These are phyloP conservation scores for Xylaria sp. DNA, from an alignment of 2,329 filamentous ascomycete genomes.

Conservation along the genomic window DNA sequence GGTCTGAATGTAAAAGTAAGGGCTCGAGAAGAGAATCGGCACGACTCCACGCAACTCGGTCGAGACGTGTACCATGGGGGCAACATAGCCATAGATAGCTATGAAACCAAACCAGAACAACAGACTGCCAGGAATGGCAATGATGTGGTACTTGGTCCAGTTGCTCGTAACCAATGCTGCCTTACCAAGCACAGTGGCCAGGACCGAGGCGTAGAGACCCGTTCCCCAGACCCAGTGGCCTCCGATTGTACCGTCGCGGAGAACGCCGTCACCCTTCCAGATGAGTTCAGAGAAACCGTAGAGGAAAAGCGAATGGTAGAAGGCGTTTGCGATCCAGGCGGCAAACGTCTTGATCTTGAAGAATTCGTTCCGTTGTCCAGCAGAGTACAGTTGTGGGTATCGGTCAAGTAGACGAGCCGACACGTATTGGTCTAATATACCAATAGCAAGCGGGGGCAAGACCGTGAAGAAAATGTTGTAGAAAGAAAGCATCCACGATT, in stretches of 20 bases:
- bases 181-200: slow-evolving; percentile 90
- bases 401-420: slow-evolving; percentile 88
- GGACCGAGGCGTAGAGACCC: slow-evolving; percentile 86
- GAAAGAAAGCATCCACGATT: slow-evolving; percentile 98
- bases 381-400: slow-evolving; percentile 90
- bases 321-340: slow-evolving; percentile 88
- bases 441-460: slow-evolving; percentile 85
- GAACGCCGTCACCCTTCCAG: slow-evolving; percentile 73
- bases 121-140: slow-evolving; percentile 92
- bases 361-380: slow-evolving; percentile 88
- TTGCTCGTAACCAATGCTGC: slow-evolving; percentile 92
- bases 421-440: slow-evolving; percentile 96
- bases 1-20: slow-evolving; percentile 89
- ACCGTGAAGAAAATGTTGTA: slow-evolving; percentile 99
- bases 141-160: slow-evolving; percentile 97
- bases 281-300: slow-evolving; percentile 80
- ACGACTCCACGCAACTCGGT: slow-evolving; percentile 81
- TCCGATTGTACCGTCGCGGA: slow-evolving; percentile 71
- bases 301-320: slow-evolving; percentile 92
- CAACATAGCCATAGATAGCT: slow-evolving; percentile 78
- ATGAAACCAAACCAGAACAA: slow-evolving; percentile 87
- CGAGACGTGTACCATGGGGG: slow-evolving; percentile 75
- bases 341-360: slow-evolving; percentile 91
- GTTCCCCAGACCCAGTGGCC: slow-evolving; percentile 99
- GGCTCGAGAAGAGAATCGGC: slow-evolving; percentile 71